Evolutionary conservation across 2,329 filamentous ascomycete species (phyloP).

Genomic region (Colletotrichum caudatum): DNA sequence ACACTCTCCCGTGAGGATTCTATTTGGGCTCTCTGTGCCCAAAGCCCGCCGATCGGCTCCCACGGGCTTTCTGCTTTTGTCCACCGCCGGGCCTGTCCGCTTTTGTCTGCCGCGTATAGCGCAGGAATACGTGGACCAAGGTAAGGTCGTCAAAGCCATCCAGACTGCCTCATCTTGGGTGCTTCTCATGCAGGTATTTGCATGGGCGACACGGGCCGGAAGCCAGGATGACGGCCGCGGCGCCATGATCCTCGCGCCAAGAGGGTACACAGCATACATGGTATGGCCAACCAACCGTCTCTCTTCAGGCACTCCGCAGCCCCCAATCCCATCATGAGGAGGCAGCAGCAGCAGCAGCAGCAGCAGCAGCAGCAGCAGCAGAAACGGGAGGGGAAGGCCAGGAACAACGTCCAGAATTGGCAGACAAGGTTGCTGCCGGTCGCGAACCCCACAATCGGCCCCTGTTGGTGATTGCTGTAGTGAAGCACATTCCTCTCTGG

Average conservation of each 20-base stretch:
- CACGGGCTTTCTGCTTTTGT: background rate
- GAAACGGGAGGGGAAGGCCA: background rate
- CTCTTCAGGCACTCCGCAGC: background rate
- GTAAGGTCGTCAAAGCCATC: background rate
- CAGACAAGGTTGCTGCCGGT: slow-evolving; percentile 3
- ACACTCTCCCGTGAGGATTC: background rate
- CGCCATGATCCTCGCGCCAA: slow-evolving; percentile 9
- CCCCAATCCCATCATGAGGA: background rate
- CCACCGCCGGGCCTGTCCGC: background rate
- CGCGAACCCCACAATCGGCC: slow-evolving; percentile 3
- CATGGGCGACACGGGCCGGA: slow-evolving; percentile 18
- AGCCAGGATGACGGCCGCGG: slow-evolving; percentile 21
- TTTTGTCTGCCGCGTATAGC: background rate
- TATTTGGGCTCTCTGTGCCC: background rate
- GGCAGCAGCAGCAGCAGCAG: background rate
- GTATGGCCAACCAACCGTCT: background rate
- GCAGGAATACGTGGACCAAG: background rate
- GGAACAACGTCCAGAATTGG: background rate
- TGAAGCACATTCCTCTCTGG: slow-evolving; percentile 21
- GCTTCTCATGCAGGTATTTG: background rate
- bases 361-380: background rate
- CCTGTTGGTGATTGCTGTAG: slow-evolving; percentile 9
- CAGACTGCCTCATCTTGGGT: background rate
- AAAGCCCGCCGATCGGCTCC: background rate
- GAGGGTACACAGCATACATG: background rate